These are phyloP conservation scores for Monosporascus sp. DNA, from an alignment of 2,329 filamentous ascomycete species.

Conservation along the genomic window DNA sequence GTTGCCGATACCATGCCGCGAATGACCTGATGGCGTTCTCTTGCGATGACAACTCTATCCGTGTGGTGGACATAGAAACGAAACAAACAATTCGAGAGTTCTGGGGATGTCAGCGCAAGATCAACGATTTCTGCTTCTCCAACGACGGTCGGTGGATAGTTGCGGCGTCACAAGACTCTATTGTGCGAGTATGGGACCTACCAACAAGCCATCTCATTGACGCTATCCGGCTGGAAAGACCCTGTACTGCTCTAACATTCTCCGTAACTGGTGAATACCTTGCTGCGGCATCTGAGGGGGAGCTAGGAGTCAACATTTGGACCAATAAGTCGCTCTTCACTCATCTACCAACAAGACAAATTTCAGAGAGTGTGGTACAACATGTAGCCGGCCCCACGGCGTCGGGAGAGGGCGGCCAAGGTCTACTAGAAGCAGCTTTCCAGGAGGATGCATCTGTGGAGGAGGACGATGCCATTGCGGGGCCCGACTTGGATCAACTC, in stretches of 20 bases:
- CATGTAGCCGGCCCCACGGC: conserved; percentile 64
- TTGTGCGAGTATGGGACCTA: conserved; percentile 88
- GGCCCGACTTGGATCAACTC: conserved; percentile 67
- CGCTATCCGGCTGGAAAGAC: conserved; percentile 72
- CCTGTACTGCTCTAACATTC: conserved; percentile 81
- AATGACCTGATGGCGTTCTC: conserved; percentile 84
- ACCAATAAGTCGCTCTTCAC: conserved; percentile 90
- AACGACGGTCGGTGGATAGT: conserved; percentile 92
- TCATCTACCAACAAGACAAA: conserved; percentile 78
- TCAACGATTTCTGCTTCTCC: conserved; percentile 85
- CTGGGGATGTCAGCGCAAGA: conserved; percentile 68
- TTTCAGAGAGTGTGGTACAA: conserved; percentile 70
- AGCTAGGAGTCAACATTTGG: conserved; percentile 90
- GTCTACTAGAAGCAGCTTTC: conserved; percentile 71
- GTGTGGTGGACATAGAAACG: conserved; percentile 85
- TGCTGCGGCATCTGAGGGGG: conserved; percentile 78
- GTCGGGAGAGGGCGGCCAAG: conserved; percentile 76
- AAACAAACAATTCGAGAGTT: conserved; percentile 89
- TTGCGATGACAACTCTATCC: conserved; percentile 83
- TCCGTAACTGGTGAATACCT: conserved; percentile 88
- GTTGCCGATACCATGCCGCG: conserved; percentile 72
- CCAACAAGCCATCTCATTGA: conserved; percentile 95
- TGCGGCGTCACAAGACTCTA: conserved; percentile 73
- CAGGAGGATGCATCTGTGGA: conserved; percentile 46
- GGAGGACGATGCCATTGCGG: conserved; percentile 48